These are phyloP conservation scores for Fagus sylvatica DNA, from an alignment of 306 rosid genomes.

Conservation along the genomic window DNA sequence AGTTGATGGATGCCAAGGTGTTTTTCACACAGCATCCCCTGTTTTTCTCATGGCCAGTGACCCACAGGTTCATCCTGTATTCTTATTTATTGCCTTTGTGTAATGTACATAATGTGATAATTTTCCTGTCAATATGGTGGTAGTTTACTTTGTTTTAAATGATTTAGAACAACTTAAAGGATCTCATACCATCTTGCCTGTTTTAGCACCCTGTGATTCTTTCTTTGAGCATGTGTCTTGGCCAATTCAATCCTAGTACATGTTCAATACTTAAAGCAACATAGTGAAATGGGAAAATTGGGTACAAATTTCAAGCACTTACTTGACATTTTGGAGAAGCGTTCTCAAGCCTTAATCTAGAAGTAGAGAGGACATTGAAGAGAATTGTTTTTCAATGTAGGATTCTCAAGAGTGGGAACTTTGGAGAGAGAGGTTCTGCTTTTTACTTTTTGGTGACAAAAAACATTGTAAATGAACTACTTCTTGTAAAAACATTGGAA, in stretches of 20 bases:
- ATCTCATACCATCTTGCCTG: too few species aligned
- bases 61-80: conserved; percentile 22
- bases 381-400: too few species aligned
- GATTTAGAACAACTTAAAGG: too few species aligned
- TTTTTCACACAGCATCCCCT: conserved; percentile 45
- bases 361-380: too few species aligned
- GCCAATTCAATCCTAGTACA: too few species aligned
- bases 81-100: neutral
- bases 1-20: conserved; percentile 34
- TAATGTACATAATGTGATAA: neutral
- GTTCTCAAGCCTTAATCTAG: too few species aligned
- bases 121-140: neutral
- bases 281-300: neutral
- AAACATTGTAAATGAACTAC: too few species aligned
- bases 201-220: neutral
- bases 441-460: too few species aligned
- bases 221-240: neutral
- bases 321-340: neutral
- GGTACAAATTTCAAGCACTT: neutral
- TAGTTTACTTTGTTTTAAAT: too few species aligned
- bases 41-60: conserved; percentile 2
- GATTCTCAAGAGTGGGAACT: too few species aligned
- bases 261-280: neutral
- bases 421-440: too few species aligned
- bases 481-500: too few species aligned